These are phyloP conservation scores for Wickerhamiella allomyrinae DNA, from an alignment of 805 yeast genomes.

Conservation along the genomic window DNA sequence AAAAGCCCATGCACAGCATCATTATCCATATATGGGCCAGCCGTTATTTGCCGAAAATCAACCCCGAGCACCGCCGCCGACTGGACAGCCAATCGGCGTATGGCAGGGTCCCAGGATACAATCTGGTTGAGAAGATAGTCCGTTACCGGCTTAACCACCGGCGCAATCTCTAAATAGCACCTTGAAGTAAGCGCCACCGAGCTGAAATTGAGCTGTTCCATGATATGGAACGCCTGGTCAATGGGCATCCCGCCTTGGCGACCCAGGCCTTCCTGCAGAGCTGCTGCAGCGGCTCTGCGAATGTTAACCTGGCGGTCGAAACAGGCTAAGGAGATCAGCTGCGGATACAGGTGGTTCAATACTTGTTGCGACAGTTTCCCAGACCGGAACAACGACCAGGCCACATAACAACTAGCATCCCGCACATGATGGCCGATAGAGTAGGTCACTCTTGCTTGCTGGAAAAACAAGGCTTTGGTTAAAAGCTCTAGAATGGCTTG, in stretches of 20 bases:
- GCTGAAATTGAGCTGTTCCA: conserved; percentile 45
- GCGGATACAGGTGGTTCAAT: conserved; percentile 17
- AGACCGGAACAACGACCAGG: conserved; percentile 60
- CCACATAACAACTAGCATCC: conserved; percentile 71
- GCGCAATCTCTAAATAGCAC: conserved; percentile 30
- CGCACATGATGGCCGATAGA: conserved; percentile 55
- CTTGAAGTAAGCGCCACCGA: conserved; percentile 31
- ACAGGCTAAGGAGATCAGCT: conserved; percentile 39
- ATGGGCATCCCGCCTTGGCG: conserved; percentile 41
- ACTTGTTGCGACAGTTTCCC: conserved; percentile 15
- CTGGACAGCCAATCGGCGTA: conserved; percentile 30
- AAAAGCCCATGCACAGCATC: conserved; percentile 8
- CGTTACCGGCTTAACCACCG: conserved; percentile 12
- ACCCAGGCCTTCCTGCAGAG: conserved; percentile 74
- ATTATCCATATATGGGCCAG: not conserved
- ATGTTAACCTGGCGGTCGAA: conserved; percentile 64
- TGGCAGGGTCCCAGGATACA: conserved; percentile 29
- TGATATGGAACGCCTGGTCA: conserved; percentile 26
- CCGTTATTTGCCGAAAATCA: not conserved
- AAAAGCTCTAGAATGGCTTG: conserved; percentile 23
- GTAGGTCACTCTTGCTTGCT: conserved; percentile 38
- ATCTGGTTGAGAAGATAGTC: conserved; percentile 22
- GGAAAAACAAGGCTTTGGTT: conserved; percentile 38
- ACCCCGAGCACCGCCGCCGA: conserved; percentile 20
- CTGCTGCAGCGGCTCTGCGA: conserved; percentile 74